These are phyloP conservation scores for Thielaviopsis musarum DNA, from an alignment of 2,329 filamentous ascomycete species.

Conservation along the genomic window DNA sequence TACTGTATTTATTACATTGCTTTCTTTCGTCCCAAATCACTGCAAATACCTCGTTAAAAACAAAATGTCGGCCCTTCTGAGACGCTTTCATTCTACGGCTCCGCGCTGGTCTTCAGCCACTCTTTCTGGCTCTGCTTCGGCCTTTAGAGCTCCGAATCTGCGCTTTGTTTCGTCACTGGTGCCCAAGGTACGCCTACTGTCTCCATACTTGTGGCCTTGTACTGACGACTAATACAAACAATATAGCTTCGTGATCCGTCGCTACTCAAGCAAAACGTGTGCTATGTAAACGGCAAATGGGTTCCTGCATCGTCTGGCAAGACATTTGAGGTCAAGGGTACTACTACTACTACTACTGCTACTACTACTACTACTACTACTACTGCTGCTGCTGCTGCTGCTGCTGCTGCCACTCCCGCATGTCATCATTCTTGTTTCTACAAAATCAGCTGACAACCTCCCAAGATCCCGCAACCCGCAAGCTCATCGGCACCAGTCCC, in stretches of 20 bases:
- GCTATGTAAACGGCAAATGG: slow-evolving; percentile 90
- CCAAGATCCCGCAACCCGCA: slow-evolving; percentile 65
- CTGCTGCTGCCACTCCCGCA: too few relatives aligned
- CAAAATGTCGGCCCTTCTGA: background rate
- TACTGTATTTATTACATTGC: too few relatives aligned
- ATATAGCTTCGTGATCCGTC: slow-evolving; percentile 68
- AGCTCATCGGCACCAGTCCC: slow-evolving; percentile 65
- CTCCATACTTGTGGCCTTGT: background rate
- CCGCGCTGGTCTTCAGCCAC: background rate
- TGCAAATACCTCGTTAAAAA: too few relatives aligned
- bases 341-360: background rate
- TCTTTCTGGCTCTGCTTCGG: background rate
- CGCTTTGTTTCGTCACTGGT: slow-evolving; percentile 3
- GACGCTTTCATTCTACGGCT: background rate
- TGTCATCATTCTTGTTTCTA: background rate
- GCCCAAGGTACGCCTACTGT: slow-evolving; percentile 12
- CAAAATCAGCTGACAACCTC: background rate
- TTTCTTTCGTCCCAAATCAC: too few relatives aligned
- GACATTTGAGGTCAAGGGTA: slow-evolving; percentile 75
- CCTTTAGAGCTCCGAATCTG: background rate
- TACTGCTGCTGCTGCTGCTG: background rate
- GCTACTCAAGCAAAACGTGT: slow-evolving; percentile 65
- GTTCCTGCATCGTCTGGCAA: slow-evolving; percentile 68
- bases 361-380: slow-evolving; percentile 18
- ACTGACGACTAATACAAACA: background rate